Evolutionary conservation across 208 protist genomes (phyloP).

Genomic region (Trypanosoma mega): DNA sequence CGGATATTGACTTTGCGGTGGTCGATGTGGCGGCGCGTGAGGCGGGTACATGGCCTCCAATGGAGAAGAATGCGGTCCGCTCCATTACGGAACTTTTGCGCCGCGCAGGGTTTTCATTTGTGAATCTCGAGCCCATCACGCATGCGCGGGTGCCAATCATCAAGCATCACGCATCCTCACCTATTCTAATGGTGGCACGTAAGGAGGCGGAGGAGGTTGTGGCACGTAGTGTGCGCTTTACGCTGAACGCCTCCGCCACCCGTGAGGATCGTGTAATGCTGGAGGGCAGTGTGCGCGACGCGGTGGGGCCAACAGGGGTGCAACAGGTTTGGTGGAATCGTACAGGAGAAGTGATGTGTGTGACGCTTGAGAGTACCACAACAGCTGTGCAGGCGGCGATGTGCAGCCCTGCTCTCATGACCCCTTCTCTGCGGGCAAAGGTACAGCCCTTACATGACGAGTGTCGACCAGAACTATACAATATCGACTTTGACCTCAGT

Average conservation of each 20-base stretch:
- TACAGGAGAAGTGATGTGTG: slow-evolving; percentile 55
- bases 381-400: slow-evolving; percentile 61
- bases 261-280: slow-evolving; percentile 65
- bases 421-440: slow-evolving; percentile 48
- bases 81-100: slow-evolving; percentile 82
- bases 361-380: slow-evolving; percentile 68
- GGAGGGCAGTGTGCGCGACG: slow-evolving; percentile 67
- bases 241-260: slow-evolving; percentile 46
- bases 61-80: slow-evolving; percentile 80
- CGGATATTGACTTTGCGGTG: slow-evolving; percentile 90
- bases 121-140: slow-evolving; percentile 81
- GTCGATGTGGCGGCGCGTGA: slow-evolving; percentile 74
- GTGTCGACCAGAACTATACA: slow-evolving; percentile 77
- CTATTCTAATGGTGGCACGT: slow-evolving; percentile 37
- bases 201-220: slow-evolving; percentile 71
- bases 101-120: slow-evolving; percentile 79
- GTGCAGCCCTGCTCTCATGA: slow-evolving; percentile 44
- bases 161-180: slow-evolving; percentile 86
- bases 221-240: slow-evolving; percentile 66
- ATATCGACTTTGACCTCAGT: slow-evolving; percentile 89
- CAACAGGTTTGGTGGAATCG: slow-evolving; percentile 91
- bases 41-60: slow-evolving; percentile 68
- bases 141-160: slow-evolving; percentile 89
- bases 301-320: slow-evolving; percentile 44
- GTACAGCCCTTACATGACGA: slow-evolving; percentile 84